phyloP scores from a whole-genome alignment of 345 rosid genomes.

The Anastatica hierochuntica region DNA sequence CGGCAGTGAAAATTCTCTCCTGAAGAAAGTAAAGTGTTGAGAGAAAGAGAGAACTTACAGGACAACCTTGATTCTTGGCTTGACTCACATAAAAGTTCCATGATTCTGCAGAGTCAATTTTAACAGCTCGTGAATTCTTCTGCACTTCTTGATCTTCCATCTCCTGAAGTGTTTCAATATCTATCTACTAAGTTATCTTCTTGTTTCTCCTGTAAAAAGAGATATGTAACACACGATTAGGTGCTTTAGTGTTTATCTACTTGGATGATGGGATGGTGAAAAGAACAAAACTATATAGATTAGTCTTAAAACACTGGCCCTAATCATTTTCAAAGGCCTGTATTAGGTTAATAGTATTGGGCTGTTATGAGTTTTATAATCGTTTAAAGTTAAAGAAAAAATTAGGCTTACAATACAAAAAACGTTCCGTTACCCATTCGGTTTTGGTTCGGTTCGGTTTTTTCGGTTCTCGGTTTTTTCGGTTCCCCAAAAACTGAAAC shows the following conservation, averaged over 20 bases:
- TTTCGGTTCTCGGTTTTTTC: too few relatives aligned
- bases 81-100: slow-evolving; percentile 58
- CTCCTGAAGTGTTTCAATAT: slow-evolving; percentile 24
- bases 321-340: too few relatives aligned
- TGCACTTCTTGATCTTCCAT: slow-evolving; percentile 42
- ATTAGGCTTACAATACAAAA: too few relatives aligned
- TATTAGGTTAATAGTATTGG: too few relatives aligned
- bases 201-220: background rate
- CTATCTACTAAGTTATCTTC: background rate
- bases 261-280: background rate
- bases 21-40: background rate
- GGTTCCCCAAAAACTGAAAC: too few relatives aligned
- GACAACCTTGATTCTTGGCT: slow-evolving; percentile 51
- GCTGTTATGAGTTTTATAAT: too few relatives aligned
- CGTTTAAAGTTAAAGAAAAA: too few relatives aligned
- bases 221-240: background rate
- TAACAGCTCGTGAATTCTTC: slow-evolving; percentile 42
- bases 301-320: too few relatives aligned
- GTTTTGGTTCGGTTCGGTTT: too few relatives aligned
- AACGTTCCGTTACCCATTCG: too few relatives aligned
- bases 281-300: background rate
- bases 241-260: slow-evolving; percentile 13
- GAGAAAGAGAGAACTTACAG: slow-evolving; percentile 37
- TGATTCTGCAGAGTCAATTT: slow-evolving; percentile 50
- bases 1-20: background rate